Evolutionary conservation across 306 rosid species (phyloP).

Genomic region (Spatholobus suberectus): DNA sequence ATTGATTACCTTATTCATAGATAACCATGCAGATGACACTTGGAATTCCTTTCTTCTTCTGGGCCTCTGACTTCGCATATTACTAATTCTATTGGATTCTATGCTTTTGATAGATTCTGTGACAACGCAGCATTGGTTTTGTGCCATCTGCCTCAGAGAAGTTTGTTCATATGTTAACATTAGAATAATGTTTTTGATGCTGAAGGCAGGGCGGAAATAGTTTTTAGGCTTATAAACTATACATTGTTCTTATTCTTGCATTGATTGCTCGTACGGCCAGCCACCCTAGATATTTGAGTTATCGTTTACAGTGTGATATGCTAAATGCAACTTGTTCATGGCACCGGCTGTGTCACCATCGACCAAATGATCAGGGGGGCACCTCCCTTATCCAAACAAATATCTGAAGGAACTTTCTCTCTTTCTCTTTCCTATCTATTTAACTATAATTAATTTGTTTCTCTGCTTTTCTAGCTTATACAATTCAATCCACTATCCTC

Average conservation of each 20-base stretch:
- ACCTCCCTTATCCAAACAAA: constrained; percentile 89
- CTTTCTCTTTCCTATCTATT: constrained; percentile 63
- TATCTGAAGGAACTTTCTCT: constrained; percentile 65
- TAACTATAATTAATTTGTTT: constrained; percentile 42
- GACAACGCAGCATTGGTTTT: constrained; percentile 18
- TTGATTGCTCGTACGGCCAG: constrained; percentile 39
- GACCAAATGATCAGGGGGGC: constrained; percentile 64
- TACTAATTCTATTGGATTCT: constrained; percentile 38
- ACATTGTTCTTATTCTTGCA: constrained; percentile 57
- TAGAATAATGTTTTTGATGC: constrained; percentile 52
- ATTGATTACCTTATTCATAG: not conserved
- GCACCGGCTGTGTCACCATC: constrained; percentile 60
- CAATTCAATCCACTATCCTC: constrained; percentile 51
- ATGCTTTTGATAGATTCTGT: constrained; percentile 30
- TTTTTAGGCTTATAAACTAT: constrained; percentile 33
- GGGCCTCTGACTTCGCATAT: constrained; percentile 43
- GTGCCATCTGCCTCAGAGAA: constrained; percentile 42
- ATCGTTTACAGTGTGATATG: constrained; percentile 51
- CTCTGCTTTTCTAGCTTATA: constrained; percentile 41
- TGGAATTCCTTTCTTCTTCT: constrained; percentile 11
- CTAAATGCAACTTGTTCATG: constrained; percentile 67
- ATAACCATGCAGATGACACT: constrained; percentile 30
- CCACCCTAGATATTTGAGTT: constrained; percentile 45
- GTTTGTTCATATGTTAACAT: constrained; percentile 21
- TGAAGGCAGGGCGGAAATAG: constrained; percentile 53